Evolutionary conservation across 192 early-diverging fungal genomes (phyloP), one percentile per base, ranked within the genome.

Genomic region (Bifiguratus adelaidae): DNA sequence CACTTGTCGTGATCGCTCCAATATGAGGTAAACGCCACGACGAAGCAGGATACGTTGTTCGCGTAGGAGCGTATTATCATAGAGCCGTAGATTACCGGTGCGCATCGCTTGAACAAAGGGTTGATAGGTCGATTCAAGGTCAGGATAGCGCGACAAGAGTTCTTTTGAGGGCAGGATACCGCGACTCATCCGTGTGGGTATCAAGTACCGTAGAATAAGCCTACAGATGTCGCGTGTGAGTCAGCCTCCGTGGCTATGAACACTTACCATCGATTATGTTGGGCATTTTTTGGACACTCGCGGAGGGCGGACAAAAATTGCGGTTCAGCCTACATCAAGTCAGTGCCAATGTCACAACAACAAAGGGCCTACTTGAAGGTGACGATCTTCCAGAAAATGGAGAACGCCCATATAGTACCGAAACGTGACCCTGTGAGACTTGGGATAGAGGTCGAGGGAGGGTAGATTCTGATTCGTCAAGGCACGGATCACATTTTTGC

Each of bases 381-480:
- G n/a, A n/a, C 89, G 68, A 41, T 90, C 90, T 44, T 89, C 77
- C 29, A 81, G 78, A 60, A 97, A 99, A 7, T 80, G 73, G 12
- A 95, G 68, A 37, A 91, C 61, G 3, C 95, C 95, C 13, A 77
- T 70, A 65, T 95, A 92, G 56, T 86, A 99, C 13, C 74, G 60
- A 55, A 85, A 94, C 0, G 85, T 82, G 16, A 94, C 82, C 47
- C 85, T 85, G 67, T 97, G 82, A 21, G 81, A 56, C 51, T 86
- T 82, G 4, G 95, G 91, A 52, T 80, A 99, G 15, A 61, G n/a
- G 3, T 76, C 68, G 11, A 96, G 50, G 0, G 55, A 41, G 2
- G 92, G 91, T 29, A 95, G 54, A 63, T 93, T 88, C 2, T 78
- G 63, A 13, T 77, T 49, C 2, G 61, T 67, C 0, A 96, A 56